These are phyloP conservation scores for Citrullus amarus DNA, from an alignment of 306 rosid species.

Conservation along the genomic window DNA sequence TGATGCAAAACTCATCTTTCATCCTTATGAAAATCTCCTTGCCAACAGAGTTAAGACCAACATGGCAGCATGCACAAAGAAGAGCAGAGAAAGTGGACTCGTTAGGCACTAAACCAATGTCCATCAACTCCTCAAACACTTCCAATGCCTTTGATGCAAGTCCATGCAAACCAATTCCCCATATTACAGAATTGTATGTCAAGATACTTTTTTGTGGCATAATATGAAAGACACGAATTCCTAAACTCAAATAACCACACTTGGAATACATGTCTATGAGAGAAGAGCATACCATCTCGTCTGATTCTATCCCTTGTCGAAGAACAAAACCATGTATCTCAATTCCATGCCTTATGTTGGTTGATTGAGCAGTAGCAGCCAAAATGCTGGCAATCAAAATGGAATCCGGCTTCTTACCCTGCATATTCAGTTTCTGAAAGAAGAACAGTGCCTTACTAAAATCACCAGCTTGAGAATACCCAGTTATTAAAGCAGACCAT, in stretches of 20 bases:
- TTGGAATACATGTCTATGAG: constrained; percentile 72
- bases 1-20: constrained; percentile 45
- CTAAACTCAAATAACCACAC: constrained; percentile 59
- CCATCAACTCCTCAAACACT: constrained; percentile 41
- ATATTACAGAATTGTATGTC: constrained; percentile 67
- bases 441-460: constrained; percentile 29
- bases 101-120: constrained; percentile 45
- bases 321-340: constrained; percentile 66
- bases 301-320: constrained; percentile 51
- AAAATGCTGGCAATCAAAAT: constrained; percentile 59
- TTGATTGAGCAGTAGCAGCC: constrained; percentile 54
- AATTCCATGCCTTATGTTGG: constrained; percentile 41
- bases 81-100: constrained; percentile 78
- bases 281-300: constrained; percentile 66
- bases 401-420: constrained; percentile 45
- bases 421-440: constrained; percentile 48
- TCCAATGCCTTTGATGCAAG: constrained; percentile 48
- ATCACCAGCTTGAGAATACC: constrained; percentile 59
- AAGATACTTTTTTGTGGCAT: constrained; percentile 47
- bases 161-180: constrained; percentile 72
- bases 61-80: constrained; percentile 74
- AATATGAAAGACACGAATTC: constrained; percentile 33
- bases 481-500: constrained; percentile 76
- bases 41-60: constrained; percentile 65
- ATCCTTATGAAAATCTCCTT: constrained; percentile 46